Base-by-base conservation (phyloP, 345 rosid species). In the Rhizophora mangle region DNA sequence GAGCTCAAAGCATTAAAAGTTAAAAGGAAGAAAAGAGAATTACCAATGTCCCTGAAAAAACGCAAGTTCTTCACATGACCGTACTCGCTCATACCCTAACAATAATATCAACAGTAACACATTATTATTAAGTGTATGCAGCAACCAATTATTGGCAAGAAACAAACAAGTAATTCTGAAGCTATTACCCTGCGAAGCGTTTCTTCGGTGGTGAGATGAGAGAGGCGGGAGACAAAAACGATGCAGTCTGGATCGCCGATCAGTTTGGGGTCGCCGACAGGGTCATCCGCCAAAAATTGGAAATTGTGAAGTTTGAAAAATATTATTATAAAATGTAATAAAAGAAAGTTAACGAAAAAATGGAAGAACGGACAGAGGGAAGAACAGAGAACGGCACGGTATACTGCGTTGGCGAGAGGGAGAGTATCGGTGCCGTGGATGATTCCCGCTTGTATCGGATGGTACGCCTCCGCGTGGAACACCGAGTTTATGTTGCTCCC, bases 31-130 rank as follows among this genome's bases (percentile, higher is more conserved):
- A 53, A 55, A 53, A 63, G 21, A 20, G 60, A 8, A 31, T 67
- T 83, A 92, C 99, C 99, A 52, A 89, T 92, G 81, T 89, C 89
- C 89, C 96, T 87, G 46, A 95, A 96, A 85, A 95, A 80, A n/a
- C 96, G 89, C 80, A 92, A 73, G 86, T 62, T 90, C 83, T 88
- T 92, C 51, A 92, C 87, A 34, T 62, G 84, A 10, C 96, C 99
- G 67, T 92, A 87, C 85, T 84, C 87, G 85, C 83, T 85, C 97
- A 92, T 92, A 15, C 84, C 92, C 97, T 89, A 80, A 58, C 57
- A 72, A 26, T 4, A 43, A 56, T 13, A 37, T 62, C 31, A 59
- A 54, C 26, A 26, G 22, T 8, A 61, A 60, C 20, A 49, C 29
- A 30, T 2, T 8, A 57, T 43, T 24, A 46, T 34, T 7, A 39